Base-by-base conservation (phyloP, 768 basidiomycete species). In the Grammothele lineata region DNA sequence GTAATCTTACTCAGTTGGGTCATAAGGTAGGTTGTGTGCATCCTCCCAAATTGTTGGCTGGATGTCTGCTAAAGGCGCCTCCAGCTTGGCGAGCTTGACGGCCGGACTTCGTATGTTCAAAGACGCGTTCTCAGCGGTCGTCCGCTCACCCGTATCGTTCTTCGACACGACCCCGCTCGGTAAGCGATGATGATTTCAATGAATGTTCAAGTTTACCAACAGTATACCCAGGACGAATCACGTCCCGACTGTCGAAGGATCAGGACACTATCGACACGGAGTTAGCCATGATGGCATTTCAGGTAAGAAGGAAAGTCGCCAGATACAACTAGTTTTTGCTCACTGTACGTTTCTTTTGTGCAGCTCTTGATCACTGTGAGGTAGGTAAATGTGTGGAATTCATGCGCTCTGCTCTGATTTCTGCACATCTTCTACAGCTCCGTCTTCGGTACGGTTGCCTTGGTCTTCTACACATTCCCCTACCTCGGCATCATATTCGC, bases 121-220 rank as follows among this genome's bases (percentile, higher is more conserved):
- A 53, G 61, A 67, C 4, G 83, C 83, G 0, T 65, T 87, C 10
- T 59, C 50, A 5, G 69, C 71, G 12, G 81, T 90, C 4, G 57
- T 90, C 43, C 65, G 73, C 4, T 83, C 83, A 8, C 80, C 83
- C 0, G 61, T 72, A 0, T 75, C 80, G 3, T 87, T 86, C 67
- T 87, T 85, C 57, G 86, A 89, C 57, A 82, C 83, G 0, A 87
- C 85, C 0, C 82, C 82, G 1, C 73, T 82, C 58, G 81, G 81
- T 80, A 55, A 26, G 17, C 14, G 27, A 7, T 30, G 27, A 30
- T 7, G 27, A 14, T 30, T 14, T 30, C 8, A 30, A 7, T 30
- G 14, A 30, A 5, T 5, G 27, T n/a, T 14, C 6, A n/a, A 8
- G 7, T 1, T 36, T 18, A 12, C 7, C 19, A n/a, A 9, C 21